Percentiles rank a stretch among this genome's conserved stretches.
phyloP scores from a whole-genome alignment of 495 filamentous ascomycete genomes.

The Oidiodendron maius region DNA sequence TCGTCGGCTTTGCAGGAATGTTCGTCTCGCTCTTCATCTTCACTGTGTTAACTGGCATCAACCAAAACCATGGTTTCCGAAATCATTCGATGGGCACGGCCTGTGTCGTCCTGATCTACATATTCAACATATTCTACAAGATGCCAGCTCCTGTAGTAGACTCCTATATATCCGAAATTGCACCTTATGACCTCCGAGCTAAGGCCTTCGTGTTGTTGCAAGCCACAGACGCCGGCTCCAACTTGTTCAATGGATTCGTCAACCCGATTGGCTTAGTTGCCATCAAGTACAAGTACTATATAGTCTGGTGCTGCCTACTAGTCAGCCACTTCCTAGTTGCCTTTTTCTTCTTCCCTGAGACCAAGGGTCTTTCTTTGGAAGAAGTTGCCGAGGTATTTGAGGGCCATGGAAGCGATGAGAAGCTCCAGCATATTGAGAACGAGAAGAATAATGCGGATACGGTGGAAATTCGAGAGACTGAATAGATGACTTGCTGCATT shows the following conservation, averaged over 20 bases:
- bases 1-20: conserved; percentile 54
- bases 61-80: not conserved
- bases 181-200: conserved; percentile 48
- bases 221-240: conserved; percentile 2
- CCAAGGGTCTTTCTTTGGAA: conserved; percentile 10
- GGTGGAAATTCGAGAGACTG: too few relatives aligned
- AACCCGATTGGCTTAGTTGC: conserved; percentile 31
- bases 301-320: conserved; percentile 30
- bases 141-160: conserved; percentile 30
- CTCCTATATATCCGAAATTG: conserved; percentile 46
- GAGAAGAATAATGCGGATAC: not conserved
- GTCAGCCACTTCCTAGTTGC: conserved; percentile 19
- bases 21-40: conserved; percentile 42
- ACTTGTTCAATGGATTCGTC: conserved; percentile 15
- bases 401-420: not conserved
- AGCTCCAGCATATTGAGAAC: not conserved
- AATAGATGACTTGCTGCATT: too few relatives aligned
- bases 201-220: conserved; percentile 34
- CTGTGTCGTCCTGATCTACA: conserved; percentile 18
- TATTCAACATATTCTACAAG: conserved; percentile 31
- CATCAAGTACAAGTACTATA: conserved; percentile 33
- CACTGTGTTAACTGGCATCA: conserved; percentile 6
- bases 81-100: conserved; percentile 9
- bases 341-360: conserved; percentile 17
- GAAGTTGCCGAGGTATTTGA: conserved; percentile 10